A percentile compares a stretch with the other conserved stretches of the same genome.
Evolutionary conservation across 2,329 filamentous ascomycete species (phyloP).

Genomic region (Fusarium penzigii): DNA sequence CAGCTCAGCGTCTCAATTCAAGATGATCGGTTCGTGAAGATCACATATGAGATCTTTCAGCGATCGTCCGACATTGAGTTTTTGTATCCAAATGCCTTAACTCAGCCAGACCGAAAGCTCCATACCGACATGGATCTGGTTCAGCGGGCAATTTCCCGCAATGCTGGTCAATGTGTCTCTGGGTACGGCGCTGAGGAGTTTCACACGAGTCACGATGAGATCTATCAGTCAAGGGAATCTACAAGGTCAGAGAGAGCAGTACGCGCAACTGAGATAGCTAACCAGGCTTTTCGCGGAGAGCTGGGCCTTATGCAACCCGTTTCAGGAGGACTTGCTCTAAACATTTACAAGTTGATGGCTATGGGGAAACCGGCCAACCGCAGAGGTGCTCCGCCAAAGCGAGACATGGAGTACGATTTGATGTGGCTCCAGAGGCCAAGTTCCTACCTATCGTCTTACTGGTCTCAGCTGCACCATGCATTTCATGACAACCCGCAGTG

Average conservation of each 20-base stretch:
- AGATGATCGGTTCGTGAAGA: constrained; percentile 41
- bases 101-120: no score
- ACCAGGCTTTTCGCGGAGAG: background rate
- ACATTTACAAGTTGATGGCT: constrained; percentile 7
- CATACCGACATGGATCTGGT: constrained; percentile 4
- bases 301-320: background rate
- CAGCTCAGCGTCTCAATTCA: constrained; percentile 45
- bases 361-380: background rate
- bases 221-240: constrained; percentile 12
- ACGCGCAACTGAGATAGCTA: constrained; percentile 1
- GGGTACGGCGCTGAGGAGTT: constrained; percentile 24
- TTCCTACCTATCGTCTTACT: constrained; percentile 10
- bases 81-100: no score
- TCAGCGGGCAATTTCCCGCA: constrained; percentile 14
- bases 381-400: background rate
- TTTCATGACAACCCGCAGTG: constrained; percentile 12
- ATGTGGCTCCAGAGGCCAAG: constrained; percentile 11
- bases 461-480: constrained; percentile 19
- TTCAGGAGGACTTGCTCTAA: background rate
- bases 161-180: constrained; percentile 8
- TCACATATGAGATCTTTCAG: background rate
- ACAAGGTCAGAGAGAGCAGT: background rate
- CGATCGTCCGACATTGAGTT: no score
- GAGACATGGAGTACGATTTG: constrained; percentile 15
- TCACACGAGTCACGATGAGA: constrained; percentile 4